Percentiles rank a stretch among this genome's conserved stretches.
Conservation (phyloP, 139 green algal genomes). For the Tetradesmus lagerheimii region DNA sequence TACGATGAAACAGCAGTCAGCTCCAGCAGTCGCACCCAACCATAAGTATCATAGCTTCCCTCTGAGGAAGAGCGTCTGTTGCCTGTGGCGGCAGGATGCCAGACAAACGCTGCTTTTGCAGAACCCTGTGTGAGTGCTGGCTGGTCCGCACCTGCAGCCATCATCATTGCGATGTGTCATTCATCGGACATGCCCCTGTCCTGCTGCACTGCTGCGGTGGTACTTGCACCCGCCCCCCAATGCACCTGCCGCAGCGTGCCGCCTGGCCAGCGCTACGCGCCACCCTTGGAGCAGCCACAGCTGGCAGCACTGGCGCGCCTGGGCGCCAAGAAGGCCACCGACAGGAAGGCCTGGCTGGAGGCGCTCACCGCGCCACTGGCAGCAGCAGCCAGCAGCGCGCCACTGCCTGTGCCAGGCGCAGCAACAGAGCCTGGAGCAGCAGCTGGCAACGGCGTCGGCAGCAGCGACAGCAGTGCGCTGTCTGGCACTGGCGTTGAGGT, state of each 20-base stretch:
- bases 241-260: neutral
- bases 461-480: neutral
- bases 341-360: conserved; percentile 37
- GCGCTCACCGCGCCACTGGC: conserved; percentile 25
- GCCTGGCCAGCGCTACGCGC: neutral
- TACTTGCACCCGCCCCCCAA: too few relatives aligned
- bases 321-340: conserved; percentile 15
- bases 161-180: too few relatives aligned
- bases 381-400: conserved; percentile 11
- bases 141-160: too few relatives aligned
- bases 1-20: neutral
- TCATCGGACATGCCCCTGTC: neutral
- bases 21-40: neutral
- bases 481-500: conserved; percentile 34
- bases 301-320: conserved; percentile 12
- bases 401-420: neutral
- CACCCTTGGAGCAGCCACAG: neutral
- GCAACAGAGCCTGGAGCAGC: neutral
- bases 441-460: neutral
- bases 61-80: too few relatives aligned
- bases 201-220: neutral
- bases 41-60: neutral
- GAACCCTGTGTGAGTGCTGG: neutral
- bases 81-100: too few relatives aligned
- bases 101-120: too few relatives aligned